Percentiles rank a stretch among this genome's conserved stretches.
These are phyloP conservation scores for Irpex lacteus DNA, from an alignment of 1,284 basidiomycete species.

Conservation along the genomic window DNA sequence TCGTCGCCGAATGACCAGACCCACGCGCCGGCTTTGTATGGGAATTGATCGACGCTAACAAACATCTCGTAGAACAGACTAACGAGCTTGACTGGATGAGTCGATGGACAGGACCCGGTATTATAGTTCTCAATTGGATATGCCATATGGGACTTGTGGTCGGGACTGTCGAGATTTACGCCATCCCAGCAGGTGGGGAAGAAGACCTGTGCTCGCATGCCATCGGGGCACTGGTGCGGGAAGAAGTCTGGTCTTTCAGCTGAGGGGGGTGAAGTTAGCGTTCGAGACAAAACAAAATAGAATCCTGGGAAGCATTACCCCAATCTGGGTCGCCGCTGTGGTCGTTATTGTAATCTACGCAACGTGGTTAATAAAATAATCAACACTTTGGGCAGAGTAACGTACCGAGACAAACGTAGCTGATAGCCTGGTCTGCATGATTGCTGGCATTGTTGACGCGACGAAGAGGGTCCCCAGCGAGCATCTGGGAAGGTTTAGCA, in stretches of 20 bases:
- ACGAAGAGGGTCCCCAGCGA: slow-evolving; percentile 10
- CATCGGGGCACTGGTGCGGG: slow-evolving; percentile 14
- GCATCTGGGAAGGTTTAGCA: slow-evolving; percentile 7
- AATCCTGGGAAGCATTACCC: slow-evolving; percentile 2
- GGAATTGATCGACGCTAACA: slow-evolving; percentile 13
- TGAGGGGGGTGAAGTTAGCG: background rate
- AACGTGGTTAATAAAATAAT: background rate
- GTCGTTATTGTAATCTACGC: slow-evolving; percentile 4
- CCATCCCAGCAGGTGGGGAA: slow-evolving; percentile 36
- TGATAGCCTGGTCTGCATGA: slow-evolving; percentile 13
- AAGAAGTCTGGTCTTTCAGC: slow-evolving; percentile 15
- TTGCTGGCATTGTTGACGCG: slow-evolving; percentile 12
- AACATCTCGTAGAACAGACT: slow-evolving; percentile 18
- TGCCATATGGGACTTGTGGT: slow-evolving; percentile 47
- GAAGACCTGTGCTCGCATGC: slow-evolving; percentile 16
- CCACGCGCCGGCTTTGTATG: slow-evolving; percentile 17
- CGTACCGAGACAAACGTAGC: slow-evolving; percentile 14
- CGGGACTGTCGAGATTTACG: slow-evolving; percentile 36
- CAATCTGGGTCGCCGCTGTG: slow-evolving; percentile 13
- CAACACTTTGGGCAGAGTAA: background rate
- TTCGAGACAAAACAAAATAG: background rate
- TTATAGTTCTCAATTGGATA: slow-evolving; percentile 14
- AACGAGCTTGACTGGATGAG: slow-evolving; percentile 16
- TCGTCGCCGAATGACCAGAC: slow-evolving; percentile 24
- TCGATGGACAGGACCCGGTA: slow-evolving; percentile 10